These are phyloP conservation scores for Tilletia indica DNA, from an alignment of 1,284 basidiomycete species.

Conservation along the genomic window DNA sequence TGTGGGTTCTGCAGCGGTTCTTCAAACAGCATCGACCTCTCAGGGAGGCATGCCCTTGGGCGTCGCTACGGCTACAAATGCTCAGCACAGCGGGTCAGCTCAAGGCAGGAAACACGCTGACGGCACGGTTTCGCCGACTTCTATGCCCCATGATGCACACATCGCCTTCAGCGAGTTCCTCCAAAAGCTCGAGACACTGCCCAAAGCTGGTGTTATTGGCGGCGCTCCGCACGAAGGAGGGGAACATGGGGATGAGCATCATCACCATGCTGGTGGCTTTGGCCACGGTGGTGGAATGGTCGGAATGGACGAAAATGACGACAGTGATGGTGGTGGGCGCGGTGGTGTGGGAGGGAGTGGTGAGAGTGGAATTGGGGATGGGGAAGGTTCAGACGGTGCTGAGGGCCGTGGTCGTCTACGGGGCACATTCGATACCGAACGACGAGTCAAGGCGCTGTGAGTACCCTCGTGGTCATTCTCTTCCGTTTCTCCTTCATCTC, in stretches of 20 bases:
- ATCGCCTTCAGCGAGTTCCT: constrained; percentile 34
- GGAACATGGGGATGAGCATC: too few species aligned
- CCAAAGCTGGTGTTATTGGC: constrained; percentile 38
- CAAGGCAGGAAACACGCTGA: too few species aligned
- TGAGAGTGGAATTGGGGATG: constrained; percentile 1
- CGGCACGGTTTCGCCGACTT: too few species aligned
- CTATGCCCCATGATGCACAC: too few species aligned
- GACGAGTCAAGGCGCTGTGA: constrained; percentile 12
- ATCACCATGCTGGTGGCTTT: too few species aligned
- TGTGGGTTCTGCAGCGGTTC: background rate
- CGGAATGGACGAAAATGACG: constrained; percentile 25
- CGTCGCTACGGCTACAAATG: too few species aligned
- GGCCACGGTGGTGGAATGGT: background rate
- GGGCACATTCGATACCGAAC: constrained; percentile 8
- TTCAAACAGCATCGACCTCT: background rate
- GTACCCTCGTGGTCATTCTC: background rate
- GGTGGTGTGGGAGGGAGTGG: constrained; percentile 29
- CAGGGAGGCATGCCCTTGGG: background rate
- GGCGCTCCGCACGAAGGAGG: background rate
- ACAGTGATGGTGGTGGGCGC: constrained; percentile 29
- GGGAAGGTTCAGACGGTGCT: background rate
- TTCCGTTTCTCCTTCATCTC: background rate
- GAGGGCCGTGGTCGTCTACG: background rate
- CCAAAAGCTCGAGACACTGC: constrained; percentile 40
- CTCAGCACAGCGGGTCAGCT: too few species aligned